Evolutionary conservation across 2,329 filamentous ascomycete genomes (phyloP).

Genomic region (Colletotrichum salicis): DNA sequence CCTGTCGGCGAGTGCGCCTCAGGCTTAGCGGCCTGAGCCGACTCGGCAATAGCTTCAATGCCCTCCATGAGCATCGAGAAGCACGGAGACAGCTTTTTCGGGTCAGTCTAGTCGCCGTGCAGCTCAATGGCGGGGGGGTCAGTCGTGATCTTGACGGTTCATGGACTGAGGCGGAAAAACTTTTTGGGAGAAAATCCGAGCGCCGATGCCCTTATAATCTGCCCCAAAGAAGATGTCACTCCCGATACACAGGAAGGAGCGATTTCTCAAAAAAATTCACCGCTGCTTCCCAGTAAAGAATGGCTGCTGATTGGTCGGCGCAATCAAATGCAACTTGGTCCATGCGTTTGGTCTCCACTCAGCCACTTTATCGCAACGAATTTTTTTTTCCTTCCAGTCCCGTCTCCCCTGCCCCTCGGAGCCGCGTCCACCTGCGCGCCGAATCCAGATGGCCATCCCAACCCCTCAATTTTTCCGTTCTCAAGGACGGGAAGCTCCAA

Average conservation of each 20-base stretch:
- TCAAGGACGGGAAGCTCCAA: not conserved
- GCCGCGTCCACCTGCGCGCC: conserved; percentile 5
- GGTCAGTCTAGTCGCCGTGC: conserved; percentile 11
- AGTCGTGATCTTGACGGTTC: conserved; percentile 22
- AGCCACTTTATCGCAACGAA: conserved; percentile 29
- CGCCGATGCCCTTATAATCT: conserved; percentile 52
- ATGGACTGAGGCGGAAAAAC: conserved; percentile 50
- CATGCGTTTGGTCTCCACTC: conserved; percentile 5
- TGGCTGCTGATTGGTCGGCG: not conserved
- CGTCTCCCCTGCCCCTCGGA: conserved; percentile 11
- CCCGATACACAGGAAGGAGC: conserved; percentile 51
- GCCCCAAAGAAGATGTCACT: conserved; percentile 49
- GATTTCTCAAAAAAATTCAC: conserved; percentile 48
- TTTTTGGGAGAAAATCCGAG: conserved; percentile 51
- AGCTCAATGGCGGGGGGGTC: conserved; percentile 24
- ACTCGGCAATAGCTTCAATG: conserved; percentile 53
- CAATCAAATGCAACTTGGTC: not conserved
- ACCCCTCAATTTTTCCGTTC: conserved; percentile 30
- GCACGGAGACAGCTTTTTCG: conserved; percentile 29
- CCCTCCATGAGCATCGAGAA: conserved; percentile 35
- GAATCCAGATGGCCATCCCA: conserved; percentile 16
- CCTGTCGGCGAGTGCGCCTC: conserved; percentile 48
- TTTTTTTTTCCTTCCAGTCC: conserved; percentile 5
- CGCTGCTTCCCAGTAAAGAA: conserved; percentile 27
- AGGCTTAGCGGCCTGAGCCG: conserved; percentile 49